Base-by-base conservation (phyloP, 148 eudicot genomes). In the Amaranthus cruentus region DNA sequence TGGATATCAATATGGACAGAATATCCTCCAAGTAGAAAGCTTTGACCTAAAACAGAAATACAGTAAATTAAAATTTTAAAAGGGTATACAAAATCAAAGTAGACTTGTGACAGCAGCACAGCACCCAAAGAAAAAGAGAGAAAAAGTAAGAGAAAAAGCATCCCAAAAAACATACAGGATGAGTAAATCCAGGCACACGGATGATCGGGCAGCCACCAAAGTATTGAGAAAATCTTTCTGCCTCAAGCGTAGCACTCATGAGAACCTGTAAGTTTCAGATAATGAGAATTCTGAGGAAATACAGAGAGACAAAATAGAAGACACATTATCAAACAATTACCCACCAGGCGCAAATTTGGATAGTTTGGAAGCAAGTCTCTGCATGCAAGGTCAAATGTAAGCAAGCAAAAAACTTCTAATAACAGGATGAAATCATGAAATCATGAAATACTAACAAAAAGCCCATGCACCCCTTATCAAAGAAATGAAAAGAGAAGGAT, bases 211-310 rank as follows among this genome's bases (percentile, higher is more conserved):
- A 90, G 82, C 94, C 97, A 76, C 99, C 96, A 85, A 96, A 96
- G 79, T 96, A 96, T 57, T 85, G 73, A 58, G 99, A 92, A 82
- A 90, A 96, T 15, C 97, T 88, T 79, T 96, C 99, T 56, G 99
- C 97, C 77, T 96, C 97, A 68, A 96, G 75, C 6, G 99, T 96
- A 60, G 99, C 99, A 84, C 99, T 96, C 99, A 96, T 96, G n/a
- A 96, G 72, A 67, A 96, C 88, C 99, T 96, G 83, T 61, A 73
- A 61, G 77, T 38, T 55, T 28, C 47, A 52, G 50, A 76, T 76
- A 71, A 73, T 53, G 83, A 64, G 62, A 65, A 53, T 28, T 15
- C 55, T 44, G 14, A 73, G 66, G 0, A 67, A 44, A 60, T 42
- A 61, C 58, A 59, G 7, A 71, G 14, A n/a, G 9, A n/a, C 6